These are phyloP conservation scores for Pyrrhoderma noxium DNA, from an alignment of 1,284 basidiomycete genomes.

Conservation along the genomic window DNA sequence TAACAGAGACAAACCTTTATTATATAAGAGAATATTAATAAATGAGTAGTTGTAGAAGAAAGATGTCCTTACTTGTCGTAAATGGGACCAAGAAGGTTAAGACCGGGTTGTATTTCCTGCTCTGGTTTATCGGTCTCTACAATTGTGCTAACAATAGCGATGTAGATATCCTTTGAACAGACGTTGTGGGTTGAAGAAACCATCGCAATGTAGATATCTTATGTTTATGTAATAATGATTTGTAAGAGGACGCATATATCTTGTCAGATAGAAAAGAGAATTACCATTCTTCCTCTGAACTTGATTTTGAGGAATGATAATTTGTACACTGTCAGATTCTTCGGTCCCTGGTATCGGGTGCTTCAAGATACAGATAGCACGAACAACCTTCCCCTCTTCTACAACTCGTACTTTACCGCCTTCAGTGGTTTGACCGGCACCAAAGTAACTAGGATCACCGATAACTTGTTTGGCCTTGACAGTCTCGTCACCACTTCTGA, in stretches of 20 bases:
- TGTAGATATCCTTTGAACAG: constrained; percentile 89
- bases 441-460: constrained; percentile 97
- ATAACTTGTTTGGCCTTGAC: constrained; percentile 98
- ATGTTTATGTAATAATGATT: neutral
- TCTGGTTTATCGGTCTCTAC: constrained; percentile 95
- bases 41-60: neutral
- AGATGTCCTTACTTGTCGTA: constrained; percentile 76
- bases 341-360: constrained; percentile 98
- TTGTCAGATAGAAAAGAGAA: constrained; percentile 25
- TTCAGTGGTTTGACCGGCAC: constrained; percentile 54
- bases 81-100: constrained; percentile 89
- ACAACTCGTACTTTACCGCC: constrained; percentile 80
- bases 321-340: constrained; percentile 90
- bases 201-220: constrained; percentile 98
- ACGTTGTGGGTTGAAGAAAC: constrained; percentile 98
- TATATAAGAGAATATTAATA: neutral
- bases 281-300: constrained; percentile 88
- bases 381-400: constrained; percentile 91
- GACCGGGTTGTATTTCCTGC: constrained; percentile 85
- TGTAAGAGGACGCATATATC: constrained; percentile 5
- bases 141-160: constrained; percentile 97
- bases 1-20: constrained; percentile 82
- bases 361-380: constrained; percentile 97
- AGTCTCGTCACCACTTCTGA: constrained; percentile 84
- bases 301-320: constrained; percentile 99